Conservation (phyloP, 2,329 filamentous ascomycete genomes). For the Apiospora rasikravindrae region DNA sequence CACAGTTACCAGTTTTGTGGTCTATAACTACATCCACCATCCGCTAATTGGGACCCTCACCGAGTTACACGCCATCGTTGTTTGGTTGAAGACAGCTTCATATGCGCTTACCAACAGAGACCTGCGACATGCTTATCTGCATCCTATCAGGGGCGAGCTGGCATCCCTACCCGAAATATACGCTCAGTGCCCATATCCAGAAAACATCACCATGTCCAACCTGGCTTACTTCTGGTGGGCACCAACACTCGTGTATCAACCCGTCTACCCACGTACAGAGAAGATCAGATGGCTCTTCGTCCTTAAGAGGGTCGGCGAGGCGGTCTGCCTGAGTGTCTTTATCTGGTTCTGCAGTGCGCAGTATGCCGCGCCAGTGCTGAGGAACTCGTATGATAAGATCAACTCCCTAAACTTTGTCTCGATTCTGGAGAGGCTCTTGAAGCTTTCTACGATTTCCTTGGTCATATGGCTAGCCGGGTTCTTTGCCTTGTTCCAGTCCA, state of each 20-base stretch:
- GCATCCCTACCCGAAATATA: conserved; percentile 82
- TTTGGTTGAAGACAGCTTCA: conserved; percentile 94
- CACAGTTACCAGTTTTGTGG: conserved; percentile 78
- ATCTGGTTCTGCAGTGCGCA: conserved; percentile 96
- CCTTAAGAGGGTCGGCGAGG: conserved; percentile 78
- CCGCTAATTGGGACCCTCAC: conserved; percentile 91
- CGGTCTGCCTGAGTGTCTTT: conserved; percentile 78
- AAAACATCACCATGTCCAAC: conserved; percentile 88
- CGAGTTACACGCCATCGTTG: conserved; percentile 89
- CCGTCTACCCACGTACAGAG: conserved; percentile 86
- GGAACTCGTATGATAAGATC: conserved; percentile 89
- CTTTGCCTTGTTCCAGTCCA: conserved; percentile 93
- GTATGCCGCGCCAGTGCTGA: conserved; percentile 88
- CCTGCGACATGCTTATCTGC: conserved; percentile 86
- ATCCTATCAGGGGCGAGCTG: conserved; percentile 70
- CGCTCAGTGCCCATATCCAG: conserved; percentile 80
- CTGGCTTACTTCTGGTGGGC: conserved; percentile 98
- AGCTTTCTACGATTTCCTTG: conserved; percentile 91
- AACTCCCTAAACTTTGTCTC: conserved; percentile 78
- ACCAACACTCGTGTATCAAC: conserved; percentile 94
- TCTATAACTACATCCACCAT: conserved; percentile 92
- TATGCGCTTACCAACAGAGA: conserved; percentile 98
- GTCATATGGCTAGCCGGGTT: conserved; percentile 98
- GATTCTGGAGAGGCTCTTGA: conserved; percentile 89
- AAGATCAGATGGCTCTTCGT: conserved; percentile 89